A percentile compares a stretch with the other conserved stretches of the same genome.
phyloP scores from a whole-genome alignment of 495 filamentous ascomycete genomes.

The Parmelia sp. region DNA sequence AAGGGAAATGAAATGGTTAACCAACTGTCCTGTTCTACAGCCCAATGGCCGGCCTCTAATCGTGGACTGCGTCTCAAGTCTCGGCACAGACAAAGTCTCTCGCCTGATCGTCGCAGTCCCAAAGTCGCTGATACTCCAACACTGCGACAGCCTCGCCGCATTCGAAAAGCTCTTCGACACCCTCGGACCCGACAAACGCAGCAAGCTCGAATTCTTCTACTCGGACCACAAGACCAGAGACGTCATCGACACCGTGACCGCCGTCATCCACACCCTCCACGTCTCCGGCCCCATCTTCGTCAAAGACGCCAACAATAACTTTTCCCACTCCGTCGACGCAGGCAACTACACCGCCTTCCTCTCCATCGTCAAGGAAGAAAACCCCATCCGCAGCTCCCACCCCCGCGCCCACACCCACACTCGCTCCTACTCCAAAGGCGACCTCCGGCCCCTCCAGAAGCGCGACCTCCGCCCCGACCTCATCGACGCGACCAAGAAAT shows the following conservation, averaged over 20 bases:
- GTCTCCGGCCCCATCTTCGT: not conserved
- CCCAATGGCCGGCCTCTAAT: not conserved
- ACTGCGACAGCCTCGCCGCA: not conserved
- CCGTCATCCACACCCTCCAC: not conserved
- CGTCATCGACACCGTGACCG: constrained; percentile 2
- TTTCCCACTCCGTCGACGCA: constrained; percentile 2
- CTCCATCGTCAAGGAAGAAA: constrained; percentile 6
- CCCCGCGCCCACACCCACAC: not conserved
- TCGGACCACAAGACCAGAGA: constrained; percentile 2
- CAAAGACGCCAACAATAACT: constrained; percentile 6
- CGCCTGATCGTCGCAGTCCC: constrained; percentile 2
- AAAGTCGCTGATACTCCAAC: not conserved
- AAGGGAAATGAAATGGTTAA: not conserved
- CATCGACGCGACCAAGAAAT: constrained; percentile 4
- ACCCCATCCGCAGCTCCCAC: constrained; percentile 4
- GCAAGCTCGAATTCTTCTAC: constrained; percentile 4
- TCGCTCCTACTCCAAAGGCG: constrained; percentile 3
- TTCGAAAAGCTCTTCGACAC: not conserved
- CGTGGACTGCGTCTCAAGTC: constrained; percentile 1
- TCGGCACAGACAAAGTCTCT: constrained; percentile 4
- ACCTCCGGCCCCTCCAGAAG: constrained; percentile 4
- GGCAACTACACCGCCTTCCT: constrained; percentile 3
- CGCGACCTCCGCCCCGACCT: not conserved
- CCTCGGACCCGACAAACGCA: not conserved
- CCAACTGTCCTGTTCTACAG: not conserved